Evolutionary conservation across 805 yeast genomes (phyloP).

Genomic region (Scheffersomyces amazonensis): DNA sequence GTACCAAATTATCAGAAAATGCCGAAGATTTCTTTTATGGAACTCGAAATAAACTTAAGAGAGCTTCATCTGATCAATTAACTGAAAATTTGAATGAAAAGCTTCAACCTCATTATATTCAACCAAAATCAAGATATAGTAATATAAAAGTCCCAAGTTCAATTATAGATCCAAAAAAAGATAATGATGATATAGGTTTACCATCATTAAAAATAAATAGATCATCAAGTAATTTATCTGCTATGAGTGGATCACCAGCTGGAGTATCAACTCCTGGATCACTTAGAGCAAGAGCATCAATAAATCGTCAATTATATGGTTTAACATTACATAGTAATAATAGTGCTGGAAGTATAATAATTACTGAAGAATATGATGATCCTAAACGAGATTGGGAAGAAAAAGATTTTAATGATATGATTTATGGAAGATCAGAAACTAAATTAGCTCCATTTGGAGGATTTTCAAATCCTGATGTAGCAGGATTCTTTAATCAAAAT

Average conservation of each 20-base stretch:
- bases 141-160: slow-evolving; percentile 24
- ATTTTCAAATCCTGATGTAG: slow-evolving; percentile 59
- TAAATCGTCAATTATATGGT: slow-evolving; percentile 12
- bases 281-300: slow-evolving; percentile 13
- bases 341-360: slow-evolving; percentile 26
- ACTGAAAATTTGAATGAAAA: slow-evolving; percentile 24
- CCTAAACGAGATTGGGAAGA: slow-evolving; percentile 16
- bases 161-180: slow-evolving; percentile 35
- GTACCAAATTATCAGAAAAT: slow-evolving; percentile 16
- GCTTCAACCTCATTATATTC: slow-evolving; percentile 33
- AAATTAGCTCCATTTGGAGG: slow-evolving; percentile 71
- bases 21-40: slow-evolving; percentile 43
- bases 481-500: slow-evolving; percentile 39
- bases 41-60: neutral
- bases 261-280: slow-evolving; percentile 1
- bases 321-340: slow-evolving; percentile 21
- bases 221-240: slow-evolving; percentile 12
- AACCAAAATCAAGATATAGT: slow-evolving; percentile 42
- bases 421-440: slow-evolving; percentile 19
- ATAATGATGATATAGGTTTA: slow-evolving; percentile 23
- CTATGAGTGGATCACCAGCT: neutral
- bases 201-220: slow-evolving; percentile 36
- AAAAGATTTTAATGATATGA: slow-evolving; percentile 23
- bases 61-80: slow-evolving; percentile 5
- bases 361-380: slow-evolving; percentile 20